Base-by-base conservation (phyloP, 495 filamentous ascomycete species). In the Penicillium atrosanguineum region DNA sequence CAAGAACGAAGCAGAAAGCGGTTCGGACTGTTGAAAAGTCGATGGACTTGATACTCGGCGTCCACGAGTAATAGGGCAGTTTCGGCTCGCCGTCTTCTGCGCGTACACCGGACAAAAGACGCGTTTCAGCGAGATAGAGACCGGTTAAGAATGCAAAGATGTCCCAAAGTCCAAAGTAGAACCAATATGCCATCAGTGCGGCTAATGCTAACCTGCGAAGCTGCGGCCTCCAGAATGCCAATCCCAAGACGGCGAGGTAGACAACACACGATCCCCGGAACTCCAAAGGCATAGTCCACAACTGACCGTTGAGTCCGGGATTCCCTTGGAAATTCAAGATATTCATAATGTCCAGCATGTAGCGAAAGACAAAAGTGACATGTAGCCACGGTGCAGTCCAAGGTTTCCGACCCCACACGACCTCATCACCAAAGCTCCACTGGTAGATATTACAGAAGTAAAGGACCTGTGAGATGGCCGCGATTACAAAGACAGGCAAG, bases 231-330 rank as follows among this genome's bases (percentile, higher is more conserved):
- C 71, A 69, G 53, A 69, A 73, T 8, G 71, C 65, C 18, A 74
- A 29, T 21, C 57, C 64, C 18, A 79, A 39, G 14, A 76, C 47
- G 6, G 69, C 51, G 7, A 78, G 61, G 50, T 77, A 79, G 12
- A 80, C 61, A 9, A 73, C 62, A 50, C 76, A 70, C 0, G 75
- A 79, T 11, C 73, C 73, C 6, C 78, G 68, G 38, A 78, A 76
- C 39, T 79, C 76, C 23, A 75, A 48, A 0, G 73, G 72, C 34
- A 81, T 78, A 3, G 78, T 79, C 78, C 78, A 81, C 19, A 80
- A 63, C 26, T 79, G 77, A 5, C 41, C 44, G 23, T 57, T 64
- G 5, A 67, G 44, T 15, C 53, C 56, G 9, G 51, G 43, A 19
- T 60, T 52, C 12, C 37, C 18, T 25, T 56, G 39, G 38, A 54